Evolutionary conservation across 2,329 filamentous ascomycete genomes (phyloP), one percentile per base, ranked within the genome.

Genomic region (Colletotrichum musicola): DNA sequence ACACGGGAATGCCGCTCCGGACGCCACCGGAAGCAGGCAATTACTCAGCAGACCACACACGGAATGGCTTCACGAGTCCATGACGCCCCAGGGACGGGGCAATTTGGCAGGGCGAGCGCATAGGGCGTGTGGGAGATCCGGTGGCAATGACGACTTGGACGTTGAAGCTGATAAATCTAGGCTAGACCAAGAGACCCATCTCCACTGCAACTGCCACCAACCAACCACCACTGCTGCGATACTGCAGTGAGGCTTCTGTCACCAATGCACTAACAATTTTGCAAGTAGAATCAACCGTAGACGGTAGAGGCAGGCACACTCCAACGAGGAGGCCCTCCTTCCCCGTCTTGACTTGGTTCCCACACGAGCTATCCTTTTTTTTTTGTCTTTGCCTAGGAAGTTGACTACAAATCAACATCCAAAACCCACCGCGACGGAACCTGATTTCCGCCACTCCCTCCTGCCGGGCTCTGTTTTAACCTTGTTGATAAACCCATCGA

Each of bases 401-500:
- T 3, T 49, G 44, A 57, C 27, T 7, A 30, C 30, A 57, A 63
- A 46, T 51, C 58, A 30, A 18, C 38, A 16, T 35, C 5, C 7
- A 35, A n/a, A 22, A 18, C 46, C 59, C 59, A 16, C 35, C 22
- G 18, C 30, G 16, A 22, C 49, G 59, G 59, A 35, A 62, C 44
- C 20, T 25, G 42, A n/a, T 42, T 62, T 54, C 59, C 59, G 49
- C 47, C 30, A 27, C 22, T 30, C 9, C 27, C 6, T 30, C 20
- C 27, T 38, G 1, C 27, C 27, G 16, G 12, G 42, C 18, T 44
- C 14, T 22, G 13, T 38, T 64, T 53, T 59, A 58, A 35, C 38
- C 61, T 56, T 61, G 49, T 50, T 55, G 46, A 68, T 44, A 68
- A 68, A 50, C 10, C 61, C 65, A 40, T 60, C 30, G 13, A 16